phyloP scores from a whole-genome alignment of 2,329 filamentous ascomycete species.

The Calonectria crousiana region DNA sequence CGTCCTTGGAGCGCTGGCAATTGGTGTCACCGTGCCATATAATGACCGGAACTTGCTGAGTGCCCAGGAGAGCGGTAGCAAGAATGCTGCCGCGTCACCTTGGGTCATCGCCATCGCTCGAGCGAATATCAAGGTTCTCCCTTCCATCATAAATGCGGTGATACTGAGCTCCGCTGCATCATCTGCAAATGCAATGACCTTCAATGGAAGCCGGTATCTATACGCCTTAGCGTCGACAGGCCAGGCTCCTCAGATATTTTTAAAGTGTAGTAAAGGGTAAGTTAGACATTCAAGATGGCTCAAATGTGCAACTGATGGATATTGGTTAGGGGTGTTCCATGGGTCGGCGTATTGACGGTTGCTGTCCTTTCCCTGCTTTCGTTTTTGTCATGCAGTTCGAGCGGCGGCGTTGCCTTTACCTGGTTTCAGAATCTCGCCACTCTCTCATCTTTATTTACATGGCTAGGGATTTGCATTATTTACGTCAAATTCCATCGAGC shows the following conservation, averaged over 20 bases:
- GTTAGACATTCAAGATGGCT: no score
- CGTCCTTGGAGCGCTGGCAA: slow-evolving; percentile 52
- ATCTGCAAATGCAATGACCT: slow-evolving; percentile 69
- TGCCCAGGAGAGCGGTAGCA: slow-evolving; percentile 48
- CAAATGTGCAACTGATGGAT: not conserved
- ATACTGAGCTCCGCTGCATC: slow-evolving; percentile 71
- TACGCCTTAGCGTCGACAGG: slow-evolving; percentile 59
- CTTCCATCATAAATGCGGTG: slow-evolving; percentile 66
- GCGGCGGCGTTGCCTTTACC: not conserved
- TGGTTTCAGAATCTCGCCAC: slow-evolving; percentile 66
- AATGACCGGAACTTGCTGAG: slow-evolving; percentile 56
- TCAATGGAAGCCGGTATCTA: slow-evolving; percentile 61
- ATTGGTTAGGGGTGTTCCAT: not conserved
- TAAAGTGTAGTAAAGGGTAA: not conserved
- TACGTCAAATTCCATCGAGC: slow-evolving; percentile 79
- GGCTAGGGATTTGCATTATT: slow-evolving; percentile 74
- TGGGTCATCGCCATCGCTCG: slow-evolving; percentile 68
- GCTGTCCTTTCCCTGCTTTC: not conserved
- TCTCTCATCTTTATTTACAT: slow-evolving; percentile 77
- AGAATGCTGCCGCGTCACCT: slow-evolving; percentile 63
- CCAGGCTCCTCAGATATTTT: slow-evolving; percentile 55
- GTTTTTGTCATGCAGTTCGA: not conserved
- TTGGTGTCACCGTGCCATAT: slow-evolving; percentile 53
- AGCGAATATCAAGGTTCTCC: slow-evolving; percentile 59
- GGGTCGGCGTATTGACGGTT: not conserved